Percentiles rank a stretch among this genome's conserved stretches.
These are phyloP conservation scores for Camellia oleifera DNA, from an alignment of 179 eudicot species.

Conservation along the genomic window DNA sequence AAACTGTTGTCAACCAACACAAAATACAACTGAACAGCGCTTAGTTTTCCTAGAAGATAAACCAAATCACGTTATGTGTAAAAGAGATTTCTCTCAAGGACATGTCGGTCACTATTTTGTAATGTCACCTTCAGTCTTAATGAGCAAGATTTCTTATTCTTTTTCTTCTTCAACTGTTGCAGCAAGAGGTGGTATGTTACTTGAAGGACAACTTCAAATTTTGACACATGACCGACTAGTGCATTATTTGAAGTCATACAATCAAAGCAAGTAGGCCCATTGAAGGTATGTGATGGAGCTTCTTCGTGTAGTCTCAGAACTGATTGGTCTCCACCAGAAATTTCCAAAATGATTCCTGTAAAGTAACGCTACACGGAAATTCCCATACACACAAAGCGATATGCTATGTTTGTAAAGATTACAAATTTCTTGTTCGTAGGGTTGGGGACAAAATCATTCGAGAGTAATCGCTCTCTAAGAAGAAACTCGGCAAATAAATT, in stretches of 20 bases:
- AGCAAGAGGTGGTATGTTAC: constrained; percentile 88
- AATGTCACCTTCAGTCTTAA: neutral
- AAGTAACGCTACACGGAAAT: neutral
- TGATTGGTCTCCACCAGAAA: neutral
- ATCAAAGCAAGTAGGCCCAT: neutral
- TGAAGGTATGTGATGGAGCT: neutral
- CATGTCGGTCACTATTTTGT: neutral
- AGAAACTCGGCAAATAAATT: neutral
- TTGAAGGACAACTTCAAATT: constrained; percentile 79
- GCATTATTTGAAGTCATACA: neutral
- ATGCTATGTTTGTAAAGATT: neutral
- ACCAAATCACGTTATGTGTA: neutral
- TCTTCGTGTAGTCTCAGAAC: neutral
- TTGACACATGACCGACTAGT: constrained; percentile 21
- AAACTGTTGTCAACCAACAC: neutral
- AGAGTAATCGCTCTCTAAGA: neutral
- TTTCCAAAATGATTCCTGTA: neutral
- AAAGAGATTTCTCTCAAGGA: neutral
- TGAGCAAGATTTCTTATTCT: no score
- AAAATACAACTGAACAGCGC: neutral
- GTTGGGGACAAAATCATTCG: neutral
- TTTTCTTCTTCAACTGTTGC: constrained; percentile 29
- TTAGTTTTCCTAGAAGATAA: neutral
- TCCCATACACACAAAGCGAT: neutral
- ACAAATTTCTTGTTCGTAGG: neutral